Evolutionary conservation across 192 early-diverging fungal species (phyloP), one percentile per base, ranked within the genome.

Genomic region (Paraglomus occultum): DNA sequence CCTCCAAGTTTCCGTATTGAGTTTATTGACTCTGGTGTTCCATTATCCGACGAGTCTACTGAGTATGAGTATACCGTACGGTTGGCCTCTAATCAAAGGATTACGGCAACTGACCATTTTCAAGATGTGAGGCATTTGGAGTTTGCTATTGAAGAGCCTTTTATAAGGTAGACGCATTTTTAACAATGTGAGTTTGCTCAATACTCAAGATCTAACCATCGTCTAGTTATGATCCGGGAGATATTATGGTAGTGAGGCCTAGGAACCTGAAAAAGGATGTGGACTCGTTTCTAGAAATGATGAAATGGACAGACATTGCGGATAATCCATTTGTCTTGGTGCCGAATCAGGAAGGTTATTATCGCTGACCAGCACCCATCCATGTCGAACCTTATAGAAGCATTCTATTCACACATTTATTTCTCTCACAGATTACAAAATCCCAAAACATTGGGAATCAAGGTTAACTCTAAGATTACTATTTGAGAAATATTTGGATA

Each of bases 51-150:
- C 10, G 12, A n/a, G 11, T 48, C 42, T 51, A 50, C 23, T 2
- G 70, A 74, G 6, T 53, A 74, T 17, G 76, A 74, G 23, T 61
- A 78, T 17, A 78, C 77, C 20, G 72, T 79, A 6, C 67, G 61
- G n/a, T 44, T 91, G 23, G 55, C 73, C n/a, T 48, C 55, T 8
- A 92, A 92, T 65, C 73, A 84, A 48, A 77, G 94, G 9, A 82
- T 97, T 23, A 95, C 95, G 0, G 70, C 88, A 1, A 17, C 49
- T 1, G 86, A 88, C 45, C 95, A 97, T 73, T 95, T 93, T 74
- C 95, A 97, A 78, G 95, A 97, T 76, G 92, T 99, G n/a, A 83
- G 93, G 17, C 91, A 91, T 70, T 67, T 97, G 7, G 85, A 79
- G 45, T 83, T 96, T n/a, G 59, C 67, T 23, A 70, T 85, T 8